A percentile compares a stretch with the other conserved stretches of the same genome.
Conservation (phyloP, 2,329 filamentous ascomycete genomes). For the Claviceps maximensis region DNA sequence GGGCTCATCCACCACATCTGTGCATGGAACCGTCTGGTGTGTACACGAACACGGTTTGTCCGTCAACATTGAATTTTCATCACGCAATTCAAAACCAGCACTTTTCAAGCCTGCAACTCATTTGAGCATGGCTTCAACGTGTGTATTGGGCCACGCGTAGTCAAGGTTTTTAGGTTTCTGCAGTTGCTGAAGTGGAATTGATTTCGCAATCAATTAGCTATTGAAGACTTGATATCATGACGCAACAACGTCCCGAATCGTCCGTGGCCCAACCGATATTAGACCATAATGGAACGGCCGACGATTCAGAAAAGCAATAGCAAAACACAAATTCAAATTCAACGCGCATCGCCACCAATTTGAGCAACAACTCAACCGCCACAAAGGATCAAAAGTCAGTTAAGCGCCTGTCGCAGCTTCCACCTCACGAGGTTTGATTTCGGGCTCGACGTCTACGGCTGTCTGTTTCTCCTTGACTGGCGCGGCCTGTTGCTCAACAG, state of each 20-base stretch:
- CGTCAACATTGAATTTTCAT: too few relatives aligned
- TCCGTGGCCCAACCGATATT: not conserved
- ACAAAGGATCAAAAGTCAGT: not conserved
- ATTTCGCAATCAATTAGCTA: not conserved
- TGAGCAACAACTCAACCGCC: not conserved
- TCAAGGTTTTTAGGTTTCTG: too few relatives aligned
- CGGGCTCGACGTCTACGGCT: constrained; percentile 3
- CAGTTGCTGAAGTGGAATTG: not conserved
- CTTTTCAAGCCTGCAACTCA: too few relatives aligned
- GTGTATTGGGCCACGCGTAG: too few relatives aligned
- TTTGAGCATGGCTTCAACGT: too few relatives aligned
- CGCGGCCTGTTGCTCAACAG: constrained; percentile 12
- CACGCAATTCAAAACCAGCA: too few relatives aligned
- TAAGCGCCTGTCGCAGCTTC: not conserved
- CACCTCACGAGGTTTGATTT: not conserved
- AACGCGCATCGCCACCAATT: not conserved
- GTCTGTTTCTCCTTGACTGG: constrained; percentile 14
- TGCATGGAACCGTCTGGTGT: too few relatives aligned
- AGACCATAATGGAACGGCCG: not conserved
- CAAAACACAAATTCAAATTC: not conserved
- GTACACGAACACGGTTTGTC: too few relatives aligned
- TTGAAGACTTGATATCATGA: constrained; percentile 1
- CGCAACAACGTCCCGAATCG: not conserved
- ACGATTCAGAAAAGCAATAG: not conserved
- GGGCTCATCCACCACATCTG: too few relatives aligned